Evolutionary conservation across 257 asterid genomes (phyloP), one percentile per base, ranked within the genome.

Genomic region (Plantago major): DNA sequence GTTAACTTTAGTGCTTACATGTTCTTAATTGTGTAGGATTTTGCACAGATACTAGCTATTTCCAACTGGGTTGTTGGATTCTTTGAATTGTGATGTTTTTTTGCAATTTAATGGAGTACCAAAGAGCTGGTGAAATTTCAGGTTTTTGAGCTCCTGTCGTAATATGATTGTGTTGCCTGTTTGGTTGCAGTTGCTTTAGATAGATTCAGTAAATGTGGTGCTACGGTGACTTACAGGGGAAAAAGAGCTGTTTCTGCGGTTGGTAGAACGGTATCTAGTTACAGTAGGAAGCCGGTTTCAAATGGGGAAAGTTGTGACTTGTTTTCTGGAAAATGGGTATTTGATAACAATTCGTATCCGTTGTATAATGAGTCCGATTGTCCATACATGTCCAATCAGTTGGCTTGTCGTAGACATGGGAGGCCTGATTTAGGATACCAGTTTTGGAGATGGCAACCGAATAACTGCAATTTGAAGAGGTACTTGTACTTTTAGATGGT

Each of bases 141-240:
- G 30, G 28, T 11, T 33, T 67, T 56, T 53, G 53, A 40, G 15
- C 64, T 55, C 64, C 40, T 46, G 46, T n/a, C 3, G 19, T 48
- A 30, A 17, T 71, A 14, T 53, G 22, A 43, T 58, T 28, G 44
- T 11, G 52, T n/a, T 62, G 63, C 48, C 57, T 63, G 64, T 60
- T 66, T 62, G 57, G 11, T 59, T 26, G 68, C 63, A 88, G 94
- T 56, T 61, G 70, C 69, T 45, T 58, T 88, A 72, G 87, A 91
- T 74, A 82, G 80, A 68, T 76, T 60, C 22, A 82, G 89, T 44
- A 76, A 48, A 44, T 91, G 98, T 64, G 65, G 71, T 11, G 72
- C 86, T 58, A 93, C 94, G 22, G 82, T 83, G 56, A 68, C 75
- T 74, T 93, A 93, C 52, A 74, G 78, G 71, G 95, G 95, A 55